Evolutionary conservation across 305 asterid species (phyloP).

Genomic region (Lippia alba): DNA sequence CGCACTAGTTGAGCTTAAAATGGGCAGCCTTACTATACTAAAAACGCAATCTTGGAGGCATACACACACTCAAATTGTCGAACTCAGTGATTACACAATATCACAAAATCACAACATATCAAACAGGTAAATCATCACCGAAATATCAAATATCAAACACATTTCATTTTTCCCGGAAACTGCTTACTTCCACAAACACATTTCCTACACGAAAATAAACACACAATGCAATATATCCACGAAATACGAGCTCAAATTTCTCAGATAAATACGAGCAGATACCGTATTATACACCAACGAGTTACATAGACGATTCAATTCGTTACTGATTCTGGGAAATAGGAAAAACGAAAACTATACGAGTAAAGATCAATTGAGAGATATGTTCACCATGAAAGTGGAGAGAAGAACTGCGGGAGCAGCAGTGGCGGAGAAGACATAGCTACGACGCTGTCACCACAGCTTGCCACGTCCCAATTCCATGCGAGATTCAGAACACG

Average conservation of each 20-base stretch:
- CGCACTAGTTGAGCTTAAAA: neutral
- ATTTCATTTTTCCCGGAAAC: no score
- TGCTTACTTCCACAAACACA: neutral
- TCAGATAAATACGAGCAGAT: slow-evolving; percentile 1
- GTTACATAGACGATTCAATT: neutral
- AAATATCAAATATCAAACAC: neutral
- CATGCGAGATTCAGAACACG: slow-evolving; percentile 5
- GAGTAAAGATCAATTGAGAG: neutral
- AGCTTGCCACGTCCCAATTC: slow-evolving; percentile 28
- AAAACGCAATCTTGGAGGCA: neutral
- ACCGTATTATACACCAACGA: slow-evolving; percentile 11
- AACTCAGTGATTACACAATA: neutral
- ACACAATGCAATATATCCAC: slow-evolving; percentile 16
- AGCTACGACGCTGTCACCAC: slow-evolving; percentile 10
- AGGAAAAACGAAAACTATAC: neutral
- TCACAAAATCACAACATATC: neutral
- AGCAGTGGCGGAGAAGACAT: slow-evolving; percentile 22
- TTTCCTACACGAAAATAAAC: neutral
- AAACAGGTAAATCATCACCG: neutral
- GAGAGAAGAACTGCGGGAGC: neutral
- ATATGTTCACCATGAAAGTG: slow-evolving; percentile 29
- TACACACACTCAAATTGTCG: neutral
- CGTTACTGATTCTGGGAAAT: neutral
- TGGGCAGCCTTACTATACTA: neutral
- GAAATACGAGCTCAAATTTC: neutral